Base-by-base conservation (phyloP, 176 grass and related monocot genomes). In the Phyllostachys edulis region DNA sequence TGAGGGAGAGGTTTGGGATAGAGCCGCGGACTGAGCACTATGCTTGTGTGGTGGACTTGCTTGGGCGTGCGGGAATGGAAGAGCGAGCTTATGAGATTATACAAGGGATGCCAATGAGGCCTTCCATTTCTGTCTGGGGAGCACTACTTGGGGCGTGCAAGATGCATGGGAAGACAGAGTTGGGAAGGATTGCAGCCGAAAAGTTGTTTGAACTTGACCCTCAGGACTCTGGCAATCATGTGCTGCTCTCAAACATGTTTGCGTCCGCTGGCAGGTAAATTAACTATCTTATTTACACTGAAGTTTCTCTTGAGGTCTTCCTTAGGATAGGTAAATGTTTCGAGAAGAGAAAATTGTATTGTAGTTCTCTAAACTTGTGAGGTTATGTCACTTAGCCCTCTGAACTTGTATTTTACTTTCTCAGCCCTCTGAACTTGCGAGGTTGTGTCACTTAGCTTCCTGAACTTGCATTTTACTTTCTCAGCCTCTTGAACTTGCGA, bases 221-320 rank as follows among this genome's bases (percentile, higher is more conserved):
- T 5, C 76, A 89, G 60, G 92, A 97, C 52, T 85, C 90, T 2
- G 94, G 94, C 36, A 97, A 97, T 77, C 94, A 90, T 52, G 88
- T 97, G 70, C 73, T 94, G 64, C 88, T 97, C 37, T 94, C 92
- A 10, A 94, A 97, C 83, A 97, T 97, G 89, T 82, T 94, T n/a
- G 80, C 92, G 36, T 92, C 92, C 10, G 89, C 94, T 79, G 92
- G 92, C 69, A 90, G 94, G 94, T 94, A 79, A 90, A 87, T 14
- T 61, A 27, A 65, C 50, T 77, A 4, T 69, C 27, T 69, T 61
- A 29, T 39, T 73, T 40, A 7, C 26, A 10, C 26, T 20, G 15
- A 42, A 57, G n/a, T 68, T 82, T 88, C 7, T 26, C 7, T 80
- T 57, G 51, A 71, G 13, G 21, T 18, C 1, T 11, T 63, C 42